Percentiles rank a stretch among this genome's conserved stretches.
phyloP scores from a whole-genome alignment of 192 early-diverging fungal genomes.

The Rhizoclosmatium sp. region DNA sequence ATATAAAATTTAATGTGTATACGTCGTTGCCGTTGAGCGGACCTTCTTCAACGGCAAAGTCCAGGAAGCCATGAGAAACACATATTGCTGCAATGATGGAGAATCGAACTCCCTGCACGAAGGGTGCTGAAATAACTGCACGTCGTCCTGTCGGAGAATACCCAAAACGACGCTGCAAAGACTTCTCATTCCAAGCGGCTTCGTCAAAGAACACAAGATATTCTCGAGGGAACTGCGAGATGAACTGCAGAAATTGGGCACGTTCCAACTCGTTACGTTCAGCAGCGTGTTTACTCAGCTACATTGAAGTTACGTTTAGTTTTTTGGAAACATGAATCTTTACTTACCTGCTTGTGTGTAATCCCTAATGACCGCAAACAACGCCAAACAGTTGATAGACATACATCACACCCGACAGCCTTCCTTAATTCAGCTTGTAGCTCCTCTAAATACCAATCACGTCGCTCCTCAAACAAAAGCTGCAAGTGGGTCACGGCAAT shows the following conservation, averaged over 20 bases:
- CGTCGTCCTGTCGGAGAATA: background rate
- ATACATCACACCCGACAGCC: background rate
- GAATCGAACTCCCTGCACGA: background rate
- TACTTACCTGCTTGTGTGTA: constrained; percentile 9
- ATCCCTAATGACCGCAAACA: background rate
- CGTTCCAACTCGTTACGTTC: background rate
- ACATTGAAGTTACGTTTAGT: background rate
- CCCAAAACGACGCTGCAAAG: background rate
- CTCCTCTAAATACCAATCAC: constrained; percentile 2
- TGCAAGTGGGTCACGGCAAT: background rate
- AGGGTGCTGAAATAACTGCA: background rate
- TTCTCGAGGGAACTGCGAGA: background rate
- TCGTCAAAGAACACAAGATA: constrained; percentile 14
- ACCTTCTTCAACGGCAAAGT: background rate
- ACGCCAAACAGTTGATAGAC: background rate
- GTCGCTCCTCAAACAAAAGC: background rate
- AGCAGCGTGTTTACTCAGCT: background rate
- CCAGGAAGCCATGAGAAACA: background rate
- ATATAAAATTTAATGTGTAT: background rate
- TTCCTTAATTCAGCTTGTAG: background rate
- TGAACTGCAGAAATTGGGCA: background rate
- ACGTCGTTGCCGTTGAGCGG: background rate
- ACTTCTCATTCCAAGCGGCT: constrained; percentile 5
- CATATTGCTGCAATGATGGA: background rate
- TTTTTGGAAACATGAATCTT: background rate